Percentiles rank a stretch among this genome's conserved stretches.
Evolutionary conservation across 768 basidiomycete genomes (phyloP).

Genomic region (Coprinellus micaceus): DNA sequence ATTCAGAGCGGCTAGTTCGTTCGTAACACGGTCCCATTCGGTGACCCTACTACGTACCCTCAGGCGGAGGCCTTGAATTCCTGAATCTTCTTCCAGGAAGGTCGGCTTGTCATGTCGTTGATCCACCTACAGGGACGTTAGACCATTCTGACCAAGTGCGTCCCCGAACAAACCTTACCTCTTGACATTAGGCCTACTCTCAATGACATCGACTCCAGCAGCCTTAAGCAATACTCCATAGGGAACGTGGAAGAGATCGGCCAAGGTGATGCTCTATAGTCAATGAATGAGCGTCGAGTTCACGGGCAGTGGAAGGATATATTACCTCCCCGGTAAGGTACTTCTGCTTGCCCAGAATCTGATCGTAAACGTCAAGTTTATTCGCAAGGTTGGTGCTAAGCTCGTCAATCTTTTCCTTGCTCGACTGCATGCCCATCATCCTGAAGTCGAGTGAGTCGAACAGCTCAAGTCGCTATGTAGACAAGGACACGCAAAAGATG

Average conservation of each 20-base stretch:
- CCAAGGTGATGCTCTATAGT: constrained; percentile 39
- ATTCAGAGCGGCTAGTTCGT: too few species aligned
- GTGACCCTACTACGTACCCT: not conserved
- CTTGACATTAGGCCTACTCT: constrained; percentile 45
- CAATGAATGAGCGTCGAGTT: not conserved
- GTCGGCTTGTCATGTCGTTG: constrained; percentile 17
- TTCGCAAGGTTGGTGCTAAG: constrained; percentile 26
- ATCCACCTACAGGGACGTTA: constrained; percentile 16
- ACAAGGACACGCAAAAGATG: not conserved
- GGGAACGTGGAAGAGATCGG: constrained; percentile 47
- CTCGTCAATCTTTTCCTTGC: constrained; percentile 25
- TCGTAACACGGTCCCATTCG: not conserved
- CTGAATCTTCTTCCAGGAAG: constrained; percentile 23
- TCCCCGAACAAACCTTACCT: constrained; percentile 6
- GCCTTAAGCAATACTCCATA: constrained; percentile 28
- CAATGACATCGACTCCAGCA: constrained; percentile 29
- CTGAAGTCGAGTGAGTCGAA: not conserved
- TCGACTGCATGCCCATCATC: constrained; percentile 11
- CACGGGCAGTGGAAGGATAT: constrained; percentile 10
- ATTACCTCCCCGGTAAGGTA: constrained; percentile 56
- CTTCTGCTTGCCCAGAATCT: constrained; percentile 47
- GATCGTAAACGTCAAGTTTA: constrained; percentile 50
- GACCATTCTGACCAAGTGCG: not conserved
- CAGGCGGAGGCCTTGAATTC: constrained; percentile 3
- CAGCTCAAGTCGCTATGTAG: not conserved